Evolutionary conservation across 129 eudicot species (phyloP), one percentile per base, ranked within the genome.

Genomic region (Saposhnikovia divaricata): DNA sequence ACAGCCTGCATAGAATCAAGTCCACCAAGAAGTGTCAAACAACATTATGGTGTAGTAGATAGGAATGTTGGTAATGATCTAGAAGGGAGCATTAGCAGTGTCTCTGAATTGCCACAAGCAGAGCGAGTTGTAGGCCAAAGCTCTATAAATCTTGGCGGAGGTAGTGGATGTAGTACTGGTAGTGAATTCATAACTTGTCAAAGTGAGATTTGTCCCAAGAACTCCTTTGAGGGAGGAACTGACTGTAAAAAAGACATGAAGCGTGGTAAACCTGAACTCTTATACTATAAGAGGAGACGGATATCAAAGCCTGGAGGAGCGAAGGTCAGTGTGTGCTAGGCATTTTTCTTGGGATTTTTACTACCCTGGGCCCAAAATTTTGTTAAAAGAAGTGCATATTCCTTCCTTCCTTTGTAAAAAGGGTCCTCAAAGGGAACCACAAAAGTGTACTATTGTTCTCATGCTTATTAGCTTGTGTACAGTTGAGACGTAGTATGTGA

Each of bases 71-170:
- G 37, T 48, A 38, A 75, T 6, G 93, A 85, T 77, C 47, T 85
- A 42, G 87, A 85, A 77, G 86, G 87, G 18, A 77, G 66, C 78
- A 55, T 55, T 55, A 87, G 91, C 78, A 69, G 69, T 74, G 79
- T 86, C 74, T 88, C 87, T 47, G 93, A 86, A 80, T 89, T 85
- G 42, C 78, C 79, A 70, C 92, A 86, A 84, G 90, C 80, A 42
- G 89, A 90, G 15, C 84, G 59, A 86, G 39, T 79, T 37, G 92
- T 82, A 23, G 84, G 80, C 76, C 90, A 80, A 77, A 84, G 37
- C 72, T 66, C 91, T 57, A 43, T 63, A 77, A 83, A 88, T 50
- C 70, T 13, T 46, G 70, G 75, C 80, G 70, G 14, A 78, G 84
- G 66, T 57, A 57, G 66, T 23, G 66, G 66, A 57, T 6, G 74